Evolutionary conservation across 1,284 basidiomycete species (phyloP), one percentile per base, ranked within the genome.

Genomic region (Cryptococcus maquisensis): DNA sequence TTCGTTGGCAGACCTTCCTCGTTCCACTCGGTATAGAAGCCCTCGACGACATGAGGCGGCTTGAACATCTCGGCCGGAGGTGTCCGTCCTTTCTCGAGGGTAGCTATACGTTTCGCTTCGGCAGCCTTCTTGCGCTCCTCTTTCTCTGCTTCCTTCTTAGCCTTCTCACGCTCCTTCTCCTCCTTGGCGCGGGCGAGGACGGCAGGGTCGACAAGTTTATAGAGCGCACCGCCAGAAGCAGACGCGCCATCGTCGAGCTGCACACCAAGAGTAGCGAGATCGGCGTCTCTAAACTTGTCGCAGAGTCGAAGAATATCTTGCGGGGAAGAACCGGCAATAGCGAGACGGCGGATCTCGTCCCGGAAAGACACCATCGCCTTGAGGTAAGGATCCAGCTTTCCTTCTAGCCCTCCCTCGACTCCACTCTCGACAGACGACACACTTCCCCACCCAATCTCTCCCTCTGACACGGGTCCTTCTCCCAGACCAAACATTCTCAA

Each of bases 401-500:
- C 85, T 65, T 98, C 92, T 47, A 81, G 48, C 54, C 38, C 37
- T 47, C 24, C 9, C 24, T 40, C 67, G 16, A 16, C 26, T 9
- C 44, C 24, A 24, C 36, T 32, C 32, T 12, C 39, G n/a, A 32
- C 51, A 16, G 21, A 18, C 3, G 50, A 28, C 0, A 63, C 71
- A 52, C 70, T 66, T 20, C 80, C 80, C 81, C 81, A 82, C 0
- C 80, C 81, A 26, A 82, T 72, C 36, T 64, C 64, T 20, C 51
- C 59, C 2, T 62, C 60, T 13, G 61, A 59, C 6, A 58, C 61
- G 10, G 62, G 59, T 51, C 90, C 91, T 72, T 94, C 90, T 15
- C 90, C 91, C 7, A 99, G 82, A 5, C 96, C 96, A 71, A 98
- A 94, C 84, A 98, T 90, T 52, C 87, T 83, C 59, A 99, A 80